Evolutionary conservation across 345 rosid genomes (phyloP), one percentile per base, ranked within the genome.

Genomic region (Raphanus sativus): DNA sequence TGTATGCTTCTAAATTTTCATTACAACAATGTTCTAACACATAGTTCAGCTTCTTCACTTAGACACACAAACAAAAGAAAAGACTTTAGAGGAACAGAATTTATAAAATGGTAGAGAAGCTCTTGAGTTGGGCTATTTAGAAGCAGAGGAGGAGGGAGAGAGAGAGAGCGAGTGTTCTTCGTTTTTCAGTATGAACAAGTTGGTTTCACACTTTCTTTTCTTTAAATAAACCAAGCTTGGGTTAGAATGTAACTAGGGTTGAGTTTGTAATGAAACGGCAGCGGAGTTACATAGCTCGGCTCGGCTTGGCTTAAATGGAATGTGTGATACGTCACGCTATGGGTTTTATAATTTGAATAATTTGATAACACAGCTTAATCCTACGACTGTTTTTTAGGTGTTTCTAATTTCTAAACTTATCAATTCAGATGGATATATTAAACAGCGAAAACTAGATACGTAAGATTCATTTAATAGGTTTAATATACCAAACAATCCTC

Each of bases 201-300:
- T 78, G 86, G 87, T 80, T 77, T 61, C 65, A 6, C 72, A 36
- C 74, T 64, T 56, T 81, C 75, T 77, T 77, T 73, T 80, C 85
- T 86, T 85, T 91, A 91, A 87, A 91, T 89, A 89, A 86, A 87
- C 89, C 80, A 40, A 86, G 79, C 87, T 81, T 74, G 84, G 86
- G 92, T 86, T 87, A 85, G 73, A 84, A 85, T 80, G 82, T 88
- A 84, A 91, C 93, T 58, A 72, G 75, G 91, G 97, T 89, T 89
- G 81, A 85, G 83, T 84, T 67, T 66, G 25, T 12, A 6, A 54
- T 52, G 61, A 34, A 64, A 63, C 45, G 15, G 62, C 25, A 36
- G 10, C 33, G 11, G 16, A 50, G 29, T 52, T 68, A 15, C 28
- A 55, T 64, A 60, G 16, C 59, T 26, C 34, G 50, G 26, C 77